Evolutionary conservation across 768 basidiomycete species (phyloP).

Genomic region (Podaxis mareebaensis): DNA sequence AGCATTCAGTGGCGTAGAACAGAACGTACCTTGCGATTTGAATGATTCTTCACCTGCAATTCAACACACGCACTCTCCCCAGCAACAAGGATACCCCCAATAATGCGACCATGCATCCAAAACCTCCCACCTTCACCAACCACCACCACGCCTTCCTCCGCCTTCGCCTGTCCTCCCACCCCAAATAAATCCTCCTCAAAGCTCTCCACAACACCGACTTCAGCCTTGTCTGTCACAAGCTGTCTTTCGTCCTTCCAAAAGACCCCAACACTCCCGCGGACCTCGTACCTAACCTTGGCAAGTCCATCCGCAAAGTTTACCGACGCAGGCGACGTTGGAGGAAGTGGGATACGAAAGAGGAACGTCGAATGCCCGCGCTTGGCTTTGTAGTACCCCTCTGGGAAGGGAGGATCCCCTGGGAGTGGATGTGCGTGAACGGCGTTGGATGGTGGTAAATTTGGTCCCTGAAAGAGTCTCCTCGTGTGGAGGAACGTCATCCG

Average conservation of each 20-base stretch:
- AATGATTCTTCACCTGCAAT: constrained; percentile 81
- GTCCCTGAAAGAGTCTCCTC: constrained; percentile 76
- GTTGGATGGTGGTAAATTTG: constrained; percentile 80
- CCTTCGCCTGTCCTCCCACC: constrained; percentile 24
- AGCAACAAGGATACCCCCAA: constrained; percentile 63
- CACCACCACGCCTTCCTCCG: constrained; percentile 55
- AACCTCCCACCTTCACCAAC: constrained; percentile 81
- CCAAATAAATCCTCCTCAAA: constrained; percentile 36
- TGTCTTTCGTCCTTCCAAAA: constrained; percentile 74
- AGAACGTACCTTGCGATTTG: constrained; percentile 66
- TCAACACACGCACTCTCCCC: constrained; percentile 75
- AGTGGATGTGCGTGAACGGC: constrained; percentile 67
- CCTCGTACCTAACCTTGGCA: constrained; percentile 70
- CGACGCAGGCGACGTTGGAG: constrained; percentile 65
- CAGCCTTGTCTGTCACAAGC: constrained; percentile 62
- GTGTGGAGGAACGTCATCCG: constrained; percentile 75
- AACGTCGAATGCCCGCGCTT: constrained; percentile 79
- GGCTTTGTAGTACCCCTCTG: constrained; percentile 67
- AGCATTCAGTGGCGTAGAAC: not conserved
- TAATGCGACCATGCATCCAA: constrained; percentile 69
- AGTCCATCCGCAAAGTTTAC: constrained; percentile 71
- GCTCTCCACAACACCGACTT: constrained; percentile 67
- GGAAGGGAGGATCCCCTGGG: constrained; percentile 60
- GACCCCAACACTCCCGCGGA: constrained; percentile 71
- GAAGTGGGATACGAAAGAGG: constrained; percentile 76